Percentiles rank a stretch among this genome's conserved stretches.
Conservation (phyloP, 2,329 filamentous ascomycete genomes). For the Calonectria multiphialidica region DNA sequence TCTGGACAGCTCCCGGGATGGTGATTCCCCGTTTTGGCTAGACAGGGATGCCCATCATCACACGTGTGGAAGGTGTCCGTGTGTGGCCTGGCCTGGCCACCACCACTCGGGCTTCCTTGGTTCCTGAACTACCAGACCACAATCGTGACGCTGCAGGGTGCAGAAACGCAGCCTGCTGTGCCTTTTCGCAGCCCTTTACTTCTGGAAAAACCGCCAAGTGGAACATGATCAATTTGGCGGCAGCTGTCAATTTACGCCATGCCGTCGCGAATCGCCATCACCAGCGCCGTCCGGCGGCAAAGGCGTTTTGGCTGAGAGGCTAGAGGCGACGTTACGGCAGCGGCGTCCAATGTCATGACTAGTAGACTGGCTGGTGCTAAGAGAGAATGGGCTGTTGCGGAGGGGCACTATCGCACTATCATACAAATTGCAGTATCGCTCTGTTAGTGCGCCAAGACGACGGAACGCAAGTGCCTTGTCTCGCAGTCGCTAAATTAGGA, state of each 20-base stretch:
- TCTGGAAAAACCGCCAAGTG: not conserved
- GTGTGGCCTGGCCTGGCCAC: not conserved
- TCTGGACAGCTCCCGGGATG: constrained; percentile 6
- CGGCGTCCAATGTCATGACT: not conserved
- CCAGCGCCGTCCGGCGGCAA: not conserved
- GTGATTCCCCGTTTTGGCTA: constrained; percentile 6
- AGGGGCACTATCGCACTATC: constrained; percentile 1
- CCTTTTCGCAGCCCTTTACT: not conserved
- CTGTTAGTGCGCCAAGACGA: not conserved
- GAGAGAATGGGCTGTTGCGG: not conserved
- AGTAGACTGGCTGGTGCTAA: not conserved
- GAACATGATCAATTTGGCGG: not conserved
- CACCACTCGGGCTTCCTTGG: not conserved
- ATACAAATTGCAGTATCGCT: not conserved
- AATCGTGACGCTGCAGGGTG: not conserved
- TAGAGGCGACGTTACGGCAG: not conserved
- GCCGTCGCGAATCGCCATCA: not conserved
- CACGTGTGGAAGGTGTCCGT: not conserved
- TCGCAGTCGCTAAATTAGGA: not conserved
- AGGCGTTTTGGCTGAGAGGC: not conserved
- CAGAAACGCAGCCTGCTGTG: not conserved
- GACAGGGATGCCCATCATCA: constrained; percentile 4
- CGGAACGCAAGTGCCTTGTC: not conserved
- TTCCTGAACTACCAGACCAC: not conserved
- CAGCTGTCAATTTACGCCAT: not conserved